Base-by-base conservation (phyloP, 2,329 filamentous ascomycete species). In the Ophiocordyceps sinensis region DNA sequence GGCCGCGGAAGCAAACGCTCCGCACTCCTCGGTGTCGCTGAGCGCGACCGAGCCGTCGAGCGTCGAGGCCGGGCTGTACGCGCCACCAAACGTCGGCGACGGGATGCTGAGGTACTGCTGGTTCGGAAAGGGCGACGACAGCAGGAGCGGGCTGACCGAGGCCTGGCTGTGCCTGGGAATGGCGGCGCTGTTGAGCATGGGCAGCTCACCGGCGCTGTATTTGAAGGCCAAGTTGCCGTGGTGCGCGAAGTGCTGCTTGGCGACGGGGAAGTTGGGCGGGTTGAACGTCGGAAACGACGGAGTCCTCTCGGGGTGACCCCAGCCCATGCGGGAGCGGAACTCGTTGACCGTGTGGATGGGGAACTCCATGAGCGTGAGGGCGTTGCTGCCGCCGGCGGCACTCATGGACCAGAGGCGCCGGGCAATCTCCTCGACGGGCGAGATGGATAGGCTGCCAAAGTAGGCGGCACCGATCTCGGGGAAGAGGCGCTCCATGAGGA, bases 401-500 rank as follows among this genome's bases (percentile, higher is more conserved):
- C 74, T 85, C 64, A 85, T 75, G 19, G 78, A 74, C 48, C 80
- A 70, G 26, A 94, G 73, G 30, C 84, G 77, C 38, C 77, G 75
- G 37, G 86, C 79, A 52, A 95, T 94, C 56, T 91, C 82, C 59
- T 94, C 86, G 28, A 96, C 78, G 0, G 88, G 86, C 2, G 73
- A 70, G 37, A 94, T 73, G 14, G 85, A 81, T 49, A 94, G 70
- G 50, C 79, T 82, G 38, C 83, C 84, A 51, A 89, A 87, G 60
- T 95, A 94, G 38, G 86, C 82, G 17, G 86, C 82, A 37, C 87
- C 88, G 50, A 95, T 82, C 57, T 93, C 86, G 3, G 88, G 87
- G 58, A 94, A 95, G 45, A 95, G 73, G 14, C 86, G 85, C 62
- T 95, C 88, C 63, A 96, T 75, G 32, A 86, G 77, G 44, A 96